Base-by-base conservation (phyloP, 805 yeast genomes). In the Candida nonsorbophila region DNA sequence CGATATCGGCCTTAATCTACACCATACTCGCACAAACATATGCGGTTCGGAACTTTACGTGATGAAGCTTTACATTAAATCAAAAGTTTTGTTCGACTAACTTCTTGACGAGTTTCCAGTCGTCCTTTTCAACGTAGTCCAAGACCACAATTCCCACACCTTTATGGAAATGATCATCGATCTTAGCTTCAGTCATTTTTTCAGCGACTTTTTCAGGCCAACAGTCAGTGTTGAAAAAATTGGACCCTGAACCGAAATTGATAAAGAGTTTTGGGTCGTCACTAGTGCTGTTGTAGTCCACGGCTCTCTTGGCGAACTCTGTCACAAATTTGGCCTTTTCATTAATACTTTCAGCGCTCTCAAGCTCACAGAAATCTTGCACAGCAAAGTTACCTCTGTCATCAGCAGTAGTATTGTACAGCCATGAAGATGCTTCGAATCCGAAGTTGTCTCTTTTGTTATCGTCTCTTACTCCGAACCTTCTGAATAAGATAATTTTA, bases 311-410 rank as follows among this genome's bases (percentile, higher is more conserved):
- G 23, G 79, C 60, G 47, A 78, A 67, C 17, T 69, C 62, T 45
- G 72, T 74, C 38, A 82, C 74, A 43, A 72, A 76, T 7, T 56
- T 55, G 12, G 73, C 66, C 51, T 83, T 83, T 43, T 66, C 72
- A 11, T 63, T 50, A 33, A 81, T 68, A 42, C 75, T 85, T 6
- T 59, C 62, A 6, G 57, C 63, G 22, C 55, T 50, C 34, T 66
- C 60, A 33, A 83, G 62, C 49, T 79, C 87, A 55, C 84, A 79
- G 60, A 67, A 81, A 53, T 83, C 92, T 55, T 83, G 92, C 11
- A 82, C 84, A 14, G 69, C 73, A 44, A 78, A 61, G 3, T 45
- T 20, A 7, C 82, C 83, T 30, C 80, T 60, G 47, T 79, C 84
- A 44, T 79, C 85, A 36, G 73, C 73, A 6, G 74, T 64, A 38